Conservation (phyloP, 1,284 basidiomycete genomes). For the Neotropicomus parvogracilis region DNA sequence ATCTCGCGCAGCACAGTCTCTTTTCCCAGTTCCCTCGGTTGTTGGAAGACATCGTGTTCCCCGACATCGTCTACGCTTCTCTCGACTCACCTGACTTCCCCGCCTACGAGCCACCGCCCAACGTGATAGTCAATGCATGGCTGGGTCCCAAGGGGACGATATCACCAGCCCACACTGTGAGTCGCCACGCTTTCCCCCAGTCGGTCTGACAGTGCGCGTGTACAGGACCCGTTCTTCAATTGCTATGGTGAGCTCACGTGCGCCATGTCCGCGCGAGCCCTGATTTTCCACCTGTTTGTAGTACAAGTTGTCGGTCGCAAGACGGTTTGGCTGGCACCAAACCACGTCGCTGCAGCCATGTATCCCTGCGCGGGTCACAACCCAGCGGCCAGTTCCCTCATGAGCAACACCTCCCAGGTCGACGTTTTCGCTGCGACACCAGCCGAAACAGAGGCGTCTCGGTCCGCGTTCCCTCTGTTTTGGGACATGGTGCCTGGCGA, state of each 20-base stretch:
- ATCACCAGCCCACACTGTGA: conserved; percentile 89
- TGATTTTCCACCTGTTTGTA: conserved; percentile 31
- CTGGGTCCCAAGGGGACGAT: conserved; percentile 74
- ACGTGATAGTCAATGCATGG: conserved; percentile 86
- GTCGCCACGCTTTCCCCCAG: conserved; percentile 29
- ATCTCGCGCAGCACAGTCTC: conserved; percentile 90
- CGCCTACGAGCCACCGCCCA: conserved; percentile 61
- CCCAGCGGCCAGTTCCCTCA: conserved; percentile 39
- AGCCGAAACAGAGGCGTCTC: conserved; percentile 19
- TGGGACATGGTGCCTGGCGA: conserved; percentile 55
- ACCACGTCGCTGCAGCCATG: conserved; percentile 34
- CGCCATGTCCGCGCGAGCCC: conserved; percentile 4
- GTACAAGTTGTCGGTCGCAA: conserved; percentile 88
- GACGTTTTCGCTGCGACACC: conserved; percentile 56
- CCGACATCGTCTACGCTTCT: conserved; percentile 83
- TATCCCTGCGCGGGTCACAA: conserved; percentile 33
- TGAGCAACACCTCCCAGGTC: conserved; percentile 65
- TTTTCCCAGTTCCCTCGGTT: conserved; percentile 82
- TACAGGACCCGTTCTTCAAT: conserved; percentile 91
- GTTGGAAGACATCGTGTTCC: conserved; percentile 69
- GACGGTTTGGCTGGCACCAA: conserved; percentile 91
- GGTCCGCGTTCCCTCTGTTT: conserved; percentile 45
- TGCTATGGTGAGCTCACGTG: conserved; percentile 61
- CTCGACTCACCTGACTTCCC: conserved; percentile 47
- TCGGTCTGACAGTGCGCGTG: conserved; percentile 2